Evolutionary conservation across 306 rosid species (phyloP).

Genomic region (Myrica gale): DNA sequence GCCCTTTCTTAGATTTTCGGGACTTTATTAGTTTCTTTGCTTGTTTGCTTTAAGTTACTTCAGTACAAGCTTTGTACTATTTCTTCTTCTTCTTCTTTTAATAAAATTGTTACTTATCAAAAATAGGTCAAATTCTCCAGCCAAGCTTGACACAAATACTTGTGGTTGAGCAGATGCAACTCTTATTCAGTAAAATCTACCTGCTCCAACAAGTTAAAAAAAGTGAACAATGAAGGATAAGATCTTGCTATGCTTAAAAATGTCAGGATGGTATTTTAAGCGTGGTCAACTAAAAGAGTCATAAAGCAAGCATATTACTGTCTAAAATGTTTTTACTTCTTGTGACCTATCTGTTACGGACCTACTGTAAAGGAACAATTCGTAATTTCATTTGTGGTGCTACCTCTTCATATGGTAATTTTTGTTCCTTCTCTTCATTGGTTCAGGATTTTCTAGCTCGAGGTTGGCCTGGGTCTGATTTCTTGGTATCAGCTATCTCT

Average conservation of each 20-base stretch:
- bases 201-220: neutral
- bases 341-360: no score
- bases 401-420: constrained; percentile 9
- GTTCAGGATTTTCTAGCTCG: constrained; percentile 51
- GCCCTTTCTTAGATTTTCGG: no score
- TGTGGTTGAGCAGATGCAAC: neutral
- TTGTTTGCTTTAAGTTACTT: no score
- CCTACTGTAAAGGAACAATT: neutral
- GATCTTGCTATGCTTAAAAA: neutral
- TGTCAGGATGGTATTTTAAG: neutral
- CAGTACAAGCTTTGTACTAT: no score
- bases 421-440: constrained; percentile 24
- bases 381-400: neutral
- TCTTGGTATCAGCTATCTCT: constrained; percentile 41
- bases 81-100: no score
- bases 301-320: neutral
- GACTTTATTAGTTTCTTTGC: no score
- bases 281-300: neutral
- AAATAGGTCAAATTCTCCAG: neutral
- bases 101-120: no score
- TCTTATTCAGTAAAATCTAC: neutral
- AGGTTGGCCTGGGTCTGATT: constrained; percentile 44
- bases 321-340: neutral
- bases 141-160: neutral
- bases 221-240: no score